Percentiles rank a stretch among this genome's conserved stretches.
These are phyloP conservation scores for Dryas drummondii DNA, from an alignment of 306 rosid species.

Conservation along the genomic window DNA sequence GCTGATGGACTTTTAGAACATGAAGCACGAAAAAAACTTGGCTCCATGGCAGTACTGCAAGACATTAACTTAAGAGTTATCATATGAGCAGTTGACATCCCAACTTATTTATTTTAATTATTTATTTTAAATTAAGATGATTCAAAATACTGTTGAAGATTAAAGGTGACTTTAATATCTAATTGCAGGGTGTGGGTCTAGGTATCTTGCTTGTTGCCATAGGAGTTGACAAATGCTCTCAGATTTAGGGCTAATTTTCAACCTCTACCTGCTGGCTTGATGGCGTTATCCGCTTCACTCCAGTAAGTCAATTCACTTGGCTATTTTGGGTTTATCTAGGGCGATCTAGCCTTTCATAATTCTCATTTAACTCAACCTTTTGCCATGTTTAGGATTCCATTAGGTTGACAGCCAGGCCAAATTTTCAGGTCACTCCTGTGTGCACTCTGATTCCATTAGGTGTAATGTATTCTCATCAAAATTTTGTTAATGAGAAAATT, in stretches of 20 bases:
- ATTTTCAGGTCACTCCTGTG: slow-evolving; percentile 8
- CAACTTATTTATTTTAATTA: slow-evolving; percentile 24
- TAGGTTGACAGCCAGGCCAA: slow-evolving; percentile 33
- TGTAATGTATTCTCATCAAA: background rate
- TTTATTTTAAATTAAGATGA: slow-evolving; percentile 35
- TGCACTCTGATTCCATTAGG: background rate
- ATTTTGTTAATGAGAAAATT: background rate
- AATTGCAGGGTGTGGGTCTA: slow-evolving; percentile 94
- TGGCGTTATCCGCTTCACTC: slow-evolving; percentile 61
- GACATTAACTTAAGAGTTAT: slow-evolving; percentile 30
- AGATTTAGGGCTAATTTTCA: slow-evolving; percentile 72
- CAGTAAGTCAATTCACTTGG: slow-evolving; percentile 71
- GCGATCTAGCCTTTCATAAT: slow-evolving; percentile 39
- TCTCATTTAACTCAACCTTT: slow-evolving; percentile 42
- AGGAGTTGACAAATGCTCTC: slow-evolving; percentile 81
- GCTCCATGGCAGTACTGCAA: slow-evolving; percentile 28
- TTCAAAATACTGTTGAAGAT: slow-evolving; percentile 44
- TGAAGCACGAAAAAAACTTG: slow-evolving; percentile 23
- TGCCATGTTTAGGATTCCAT: slow-evolving; percentile 45
- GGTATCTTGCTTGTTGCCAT: slow-evolving; percentile 82
- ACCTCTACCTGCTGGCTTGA: slow-evolving; percentile 70
- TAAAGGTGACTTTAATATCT: slow-evolving; percentile 60
- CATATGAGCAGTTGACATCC: slow-evolving; percentile 36
- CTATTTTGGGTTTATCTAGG: slow-evolving; percentile 57
- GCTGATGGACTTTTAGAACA: slow-evolving; percentile 26